A percentile compares a stretch with the other conserved stretches of the same genome.
Evolutionary conservation across 192 early-diverging fungal genomes (phyloP).

Genomic region (Irineochytrium annulatum): DNA sequence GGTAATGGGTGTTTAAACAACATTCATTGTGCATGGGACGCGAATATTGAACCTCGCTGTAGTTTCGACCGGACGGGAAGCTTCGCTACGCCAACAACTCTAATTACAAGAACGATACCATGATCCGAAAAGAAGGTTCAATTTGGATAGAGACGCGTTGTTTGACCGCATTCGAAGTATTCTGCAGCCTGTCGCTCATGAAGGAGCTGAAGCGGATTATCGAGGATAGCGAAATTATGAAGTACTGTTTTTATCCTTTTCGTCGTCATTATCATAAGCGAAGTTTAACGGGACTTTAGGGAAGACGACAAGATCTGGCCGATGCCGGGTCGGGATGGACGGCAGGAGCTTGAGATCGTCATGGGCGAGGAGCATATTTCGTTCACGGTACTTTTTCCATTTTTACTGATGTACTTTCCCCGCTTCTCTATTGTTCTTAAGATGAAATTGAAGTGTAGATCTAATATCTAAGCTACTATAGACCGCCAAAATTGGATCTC

Average conservation of each 20-base stretch:
- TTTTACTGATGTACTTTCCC: background rate
- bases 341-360: slow-evolving; percentile 93
- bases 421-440: background rate
- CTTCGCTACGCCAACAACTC: slow-evolving; percentile 97
- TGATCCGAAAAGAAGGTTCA: slow-evolving; percentile 89
- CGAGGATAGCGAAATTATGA: slow-evolving; percentile 84
- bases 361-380: slow-evolving; percentile 85
- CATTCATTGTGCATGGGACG: no score
- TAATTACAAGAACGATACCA: slow-evolving; percentile 93
- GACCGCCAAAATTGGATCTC: slow-evolving; percentile 87
- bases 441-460: background rate
- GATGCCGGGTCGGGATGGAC: slow-evolving; percentile 78
- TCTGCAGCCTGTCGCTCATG: slow-evolving; percentile 72
- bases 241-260: slow-evolving; percentile 39
- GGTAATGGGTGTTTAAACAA: no score
- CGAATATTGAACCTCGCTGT: no score
- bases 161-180: slow-evolving; percentile 48
- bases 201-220: slow-evolving; percentile 88
- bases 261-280: background rate
- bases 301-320: slow-evolving; percentile 94
- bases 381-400: slow-evolving; percentile 62
- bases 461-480: slow-evolving; percentile 24
- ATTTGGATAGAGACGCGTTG: slow-evolving; percentile 1
- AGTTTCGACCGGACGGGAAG: slow-evolving; percentile 16
- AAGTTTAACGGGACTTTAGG: slow-evolving; percentile 34